Base-by-base conservation (phyloP, 164 flowering plant genomes). In the Liriodendron chinense region DNA sequence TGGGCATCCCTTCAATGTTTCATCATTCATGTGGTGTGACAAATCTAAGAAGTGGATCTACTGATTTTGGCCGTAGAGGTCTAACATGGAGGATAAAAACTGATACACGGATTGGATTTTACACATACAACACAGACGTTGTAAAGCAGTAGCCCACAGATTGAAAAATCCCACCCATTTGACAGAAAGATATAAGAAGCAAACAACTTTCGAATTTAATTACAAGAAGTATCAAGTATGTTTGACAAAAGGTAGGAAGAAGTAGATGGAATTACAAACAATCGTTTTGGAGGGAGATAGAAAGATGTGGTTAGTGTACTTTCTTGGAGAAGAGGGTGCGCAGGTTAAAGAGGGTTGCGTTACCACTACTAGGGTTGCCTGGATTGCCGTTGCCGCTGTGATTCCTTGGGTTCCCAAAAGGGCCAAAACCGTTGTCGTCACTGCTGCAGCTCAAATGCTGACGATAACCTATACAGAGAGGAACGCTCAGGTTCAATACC, bases 311-410 rank as follows among this genome's bases (percentile, higher is more conserved):
- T 81, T 80, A 94, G 83, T 88, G 82, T 66, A 92, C 92, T 81
- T 90, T 92, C 86, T 89, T 94, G 65, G 92, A 80, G 78, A 92
- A 94, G 0, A 94, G 80, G 75, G 84, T 85, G 53, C 89, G 85
- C 16, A 94, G 73, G 79, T 80, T 86, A 80, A 94, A 90, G 2
- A 89, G 76, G 75, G 76, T 74, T 50, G 82, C 82, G 73, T 76
- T 71, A 5, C 76, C 76, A 7, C 61, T 79, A 50, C 62, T 47
- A 25, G 74, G 72, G 65, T 48, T 57, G 16, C 50, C 75, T 24
- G 62, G 9, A n/a, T 24, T 63, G 50, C 28, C 65, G 59, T 65
- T 63, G 13, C 69, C 77, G 47, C 69, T 70, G 8, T 77, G 69
- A 8, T 23, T 28, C 16, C 24, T n/a, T 12, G 7, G 7, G 14